Conservation (phyloP, 257 asterid species). For the Coffea eugenioides region DNA sequence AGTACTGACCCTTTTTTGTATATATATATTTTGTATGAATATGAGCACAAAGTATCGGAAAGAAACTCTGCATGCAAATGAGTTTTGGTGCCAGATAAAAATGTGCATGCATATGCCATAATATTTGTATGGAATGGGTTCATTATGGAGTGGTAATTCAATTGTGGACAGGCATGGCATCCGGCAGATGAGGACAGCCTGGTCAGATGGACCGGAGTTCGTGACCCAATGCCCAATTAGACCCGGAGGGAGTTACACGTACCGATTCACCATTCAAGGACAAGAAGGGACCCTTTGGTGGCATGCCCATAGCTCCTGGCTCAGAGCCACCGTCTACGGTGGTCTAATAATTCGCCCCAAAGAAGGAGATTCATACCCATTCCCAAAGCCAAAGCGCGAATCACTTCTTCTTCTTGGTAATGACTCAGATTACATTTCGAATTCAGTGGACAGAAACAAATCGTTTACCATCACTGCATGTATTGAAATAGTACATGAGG, state of each 20-base stretch:
- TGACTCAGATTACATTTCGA: background rate
- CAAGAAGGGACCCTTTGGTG: constrained; percentile 97
- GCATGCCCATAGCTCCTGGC: constrained; percentile 99
- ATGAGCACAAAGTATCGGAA: background rate
- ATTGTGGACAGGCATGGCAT: constrained; percentile 69
- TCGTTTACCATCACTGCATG: background rate
- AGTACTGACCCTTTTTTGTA: too few species aligned
- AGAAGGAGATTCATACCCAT: constrained; percentile 67
- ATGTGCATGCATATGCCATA: background rate
- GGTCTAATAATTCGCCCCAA: constrained; percentile 69
- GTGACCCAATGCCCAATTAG: constrained; percentile 85
- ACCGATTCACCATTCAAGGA: constrained; percentile 75
- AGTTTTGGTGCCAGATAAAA: background rate
- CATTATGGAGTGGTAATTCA: background rate
- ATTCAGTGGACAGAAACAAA: background rate
- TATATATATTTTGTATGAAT: too few species aligned
- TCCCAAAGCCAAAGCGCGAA: constrained; percentile 71
- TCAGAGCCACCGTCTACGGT: constrained; percentile 88
- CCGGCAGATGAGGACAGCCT: constrained; percentile 70
- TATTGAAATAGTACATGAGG: background rate
- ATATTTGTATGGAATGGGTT: background rate
- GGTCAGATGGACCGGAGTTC: constrained; percentile 95
- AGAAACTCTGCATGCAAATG: background rate
- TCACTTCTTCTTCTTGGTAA: constrained; percentile 74
- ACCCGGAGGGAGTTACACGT: constrained; percentile 77